Percentiles rank a stretch among this genome's conserved stretches.
phyloP scores from a whole-genome alignment of 192 early-diverging fungal genomes.

The Coemansia sp. region DNA sequence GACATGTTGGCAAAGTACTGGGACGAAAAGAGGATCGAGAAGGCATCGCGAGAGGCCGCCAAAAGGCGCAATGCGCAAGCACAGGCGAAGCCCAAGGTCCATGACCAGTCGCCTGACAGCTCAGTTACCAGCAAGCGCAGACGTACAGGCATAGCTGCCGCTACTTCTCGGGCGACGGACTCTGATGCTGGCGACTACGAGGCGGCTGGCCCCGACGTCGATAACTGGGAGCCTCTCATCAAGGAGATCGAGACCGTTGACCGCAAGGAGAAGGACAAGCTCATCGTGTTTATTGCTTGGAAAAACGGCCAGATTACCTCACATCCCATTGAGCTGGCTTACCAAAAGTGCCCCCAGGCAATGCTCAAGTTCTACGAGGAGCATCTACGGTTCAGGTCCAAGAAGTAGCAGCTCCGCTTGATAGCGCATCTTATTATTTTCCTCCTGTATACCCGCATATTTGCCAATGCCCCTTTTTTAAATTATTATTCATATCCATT shows the following conservation, averaged over 20 bases:
- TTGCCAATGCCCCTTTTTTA: too few relatives aligned
- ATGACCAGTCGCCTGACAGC: neutral
- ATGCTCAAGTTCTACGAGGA: constrained; percentile 61
- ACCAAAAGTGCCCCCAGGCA: constrained; percentile 49
- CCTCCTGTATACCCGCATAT: too few relatives aligned
- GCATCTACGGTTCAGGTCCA: constrained; percentile 56
- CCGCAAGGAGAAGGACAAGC: constrained; percentile 9
- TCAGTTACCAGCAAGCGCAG: constrained; percentile 23
- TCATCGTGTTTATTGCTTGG: constrained; percentile 55
- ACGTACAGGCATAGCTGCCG: constrained; percentile 5
- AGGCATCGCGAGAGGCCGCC: constrained; percentile 1
- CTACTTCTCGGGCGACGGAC: neutral
- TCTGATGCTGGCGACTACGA: neutral
- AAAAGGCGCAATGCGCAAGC: constrained; percentile 9
- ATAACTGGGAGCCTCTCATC: constrained; percentile 35
- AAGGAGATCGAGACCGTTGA: constrained; percentile 40
- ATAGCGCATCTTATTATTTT: too few relatives aligned
- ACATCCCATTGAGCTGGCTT: constrained; percentile 41
- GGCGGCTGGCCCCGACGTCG: neutral
- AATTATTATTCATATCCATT: too few relatives aligned
- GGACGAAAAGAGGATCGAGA: constrained; percentile 15
- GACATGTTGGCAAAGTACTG: constrained; percentile 41
- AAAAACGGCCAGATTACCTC: constrained; percentile 48
- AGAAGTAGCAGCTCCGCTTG: neutral
- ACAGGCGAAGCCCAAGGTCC: neutral